Conservation (phyloP, 306 rosid species). For the Rubus idaeus region DNA sequence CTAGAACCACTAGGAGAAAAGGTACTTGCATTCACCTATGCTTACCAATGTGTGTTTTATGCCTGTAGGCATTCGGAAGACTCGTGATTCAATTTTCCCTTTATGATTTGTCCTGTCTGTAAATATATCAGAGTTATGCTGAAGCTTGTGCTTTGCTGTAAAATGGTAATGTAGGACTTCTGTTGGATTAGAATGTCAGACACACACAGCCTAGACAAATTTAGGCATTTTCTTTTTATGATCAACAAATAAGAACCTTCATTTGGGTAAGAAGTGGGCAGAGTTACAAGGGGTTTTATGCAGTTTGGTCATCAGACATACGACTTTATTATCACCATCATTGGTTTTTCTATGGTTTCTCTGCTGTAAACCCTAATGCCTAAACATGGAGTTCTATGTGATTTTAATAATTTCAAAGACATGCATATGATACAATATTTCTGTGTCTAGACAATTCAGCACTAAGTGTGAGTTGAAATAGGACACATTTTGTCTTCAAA, state of each 20-base stretch:
- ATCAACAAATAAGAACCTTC: neutral
- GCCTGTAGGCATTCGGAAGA: neutral
- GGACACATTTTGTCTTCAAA: neutral
- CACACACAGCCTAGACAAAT: too few species aligned
- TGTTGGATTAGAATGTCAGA: neutral
- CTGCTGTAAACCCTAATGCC: neutral
- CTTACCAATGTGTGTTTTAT: constrained; percentile 1
- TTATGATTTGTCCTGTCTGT: neutral
- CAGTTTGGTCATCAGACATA: neutral
- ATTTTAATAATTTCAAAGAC: neutral
- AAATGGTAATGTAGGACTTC: neutral
- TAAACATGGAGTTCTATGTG: neutral
- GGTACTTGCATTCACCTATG: constrained; percentile 40
- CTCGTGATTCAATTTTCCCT: constrained; percentile 7
- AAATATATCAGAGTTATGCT: neutral
- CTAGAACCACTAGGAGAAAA: constrained; percentile 70
- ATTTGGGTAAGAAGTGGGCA: neutral
- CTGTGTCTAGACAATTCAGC: neutral
- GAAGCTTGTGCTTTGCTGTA: neutral
- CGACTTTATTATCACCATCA: neutral
- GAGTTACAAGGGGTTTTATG: neutral
- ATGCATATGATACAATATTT: neutral
- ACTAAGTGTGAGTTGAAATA: neutral
- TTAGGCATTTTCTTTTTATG: too few species aligned
- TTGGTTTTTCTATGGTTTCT: neutral